phyloP scores from a whole-genome alignment of 1,284 basidiomycete genomes.

The Pyrrhoderma lamaoense region DNA sequence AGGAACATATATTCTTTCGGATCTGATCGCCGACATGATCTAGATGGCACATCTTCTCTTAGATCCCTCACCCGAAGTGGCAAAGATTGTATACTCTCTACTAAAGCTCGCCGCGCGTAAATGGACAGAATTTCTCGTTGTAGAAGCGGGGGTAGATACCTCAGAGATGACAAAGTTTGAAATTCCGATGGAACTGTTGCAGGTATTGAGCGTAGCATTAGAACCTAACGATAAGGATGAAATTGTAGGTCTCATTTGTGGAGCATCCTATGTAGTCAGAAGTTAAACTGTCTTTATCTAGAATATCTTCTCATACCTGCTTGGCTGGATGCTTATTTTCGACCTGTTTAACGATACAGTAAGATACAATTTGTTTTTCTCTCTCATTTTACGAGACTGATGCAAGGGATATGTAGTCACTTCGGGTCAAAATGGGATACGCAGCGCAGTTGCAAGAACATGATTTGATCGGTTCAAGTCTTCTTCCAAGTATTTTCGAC shows the following conservation, averaged over 20 bases:
- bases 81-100: slow-evolving; percentile 65
- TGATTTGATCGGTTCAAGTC: slow-evolving; percentile 53
- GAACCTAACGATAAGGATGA: not conserved
- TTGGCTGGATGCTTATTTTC: slow-evolving; percentile 87
- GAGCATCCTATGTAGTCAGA: slow-evolving; percentile 15
- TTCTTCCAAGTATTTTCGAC: slow-evolving; percentile 74
- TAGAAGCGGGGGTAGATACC: slow-evolving; percentile 75
- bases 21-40: too few relatives aligned
- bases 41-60: slow-evolving; percentile 71
- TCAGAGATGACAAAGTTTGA: slow-evolving; percentile 39
- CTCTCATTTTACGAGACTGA: not conserved
- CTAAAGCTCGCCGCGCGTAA: slow-evolving; percentile 57
- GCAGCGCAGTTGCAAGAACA: slow-evolving; percentile 77
- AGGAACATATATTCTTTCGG: too few relatives aligned
- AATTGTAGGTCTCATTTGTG: slow-evolving; percentile 14
- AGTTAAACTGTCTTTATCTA: slow-evolving; percentile 12
- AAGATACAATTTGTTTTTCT: slow-evolving; percentile 26
- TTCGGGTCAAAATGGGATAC: slow-evolving; percentile 76
- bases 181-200: slow-evolving; percentile 62
- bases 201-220: slow-evolving; percentile 47
- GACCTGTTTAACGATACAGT: slow-evolving; percentile 86
- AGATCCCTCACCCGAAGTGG: slow-evolving; percentile 60
- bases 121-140: slow-evolving; percentile 71
- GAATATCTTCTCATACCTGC: slow-evolving; percentile 58
- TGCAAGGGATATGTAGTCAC: slow-evolving; percentile 47